Conservation (phyloP, 345 rosid species). For the Eucalyptus polybractea region DNA sequence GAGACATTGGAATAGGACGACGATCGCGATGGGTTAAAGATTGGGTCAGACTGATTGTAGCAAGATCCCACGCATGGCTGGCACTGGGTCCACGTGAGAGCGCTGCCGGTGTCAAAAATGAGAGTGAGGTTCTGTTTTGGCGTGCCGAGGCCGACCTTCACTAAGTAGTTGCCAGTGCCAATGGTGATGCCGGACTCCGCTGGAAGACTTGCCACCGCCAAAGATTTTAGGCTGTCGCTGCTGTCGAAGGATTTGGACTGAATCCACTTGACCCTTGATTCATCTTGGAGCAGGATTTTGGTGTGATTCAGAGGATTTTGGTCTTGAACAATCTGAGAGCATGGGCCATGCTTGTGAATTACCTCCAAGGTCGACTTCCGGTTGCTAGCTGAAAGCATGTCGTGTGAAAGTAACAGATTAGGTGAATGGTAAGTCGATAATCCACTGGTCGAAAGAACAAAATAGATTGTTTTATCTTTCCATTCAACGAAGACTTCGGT, state of each 20-base stretch:
- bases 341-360: background rate
- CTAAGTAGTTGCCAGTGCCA: background rate
- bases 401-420: background rate
- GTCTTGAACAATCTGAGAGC: background rate
- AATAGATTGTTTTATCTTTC: background rate
- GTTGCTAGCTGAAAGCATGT: background rate
- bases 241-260: background rate
- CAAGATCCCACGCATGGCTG: background rate
- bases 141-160: background rate
- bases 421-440: background rate
- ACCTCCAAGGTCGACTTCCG: background rate
- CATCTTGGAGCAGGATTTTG: background rate
- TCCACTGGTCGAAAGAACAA: background rate
- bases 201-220: background rate
- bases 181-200: background rate
- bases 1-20: slow-evolving; percentile 1
- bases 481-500: background rate
- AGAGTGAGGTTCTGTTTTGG: background rate
- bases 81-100: slow-evolving; percentile 22
- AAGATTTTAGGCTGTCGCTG: background rate
- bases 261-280: background rate
- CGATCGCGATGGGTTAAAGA: slow-evolving; percentile 1
- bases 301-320: background rate
- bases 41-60: slow-evolving; percentile 1
- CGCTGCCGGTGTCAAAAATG: slow-evolving; percentile 9